Conservation (phyloP, 257 asterid genomes). For the Solanum pinnatisectum region DNA sequence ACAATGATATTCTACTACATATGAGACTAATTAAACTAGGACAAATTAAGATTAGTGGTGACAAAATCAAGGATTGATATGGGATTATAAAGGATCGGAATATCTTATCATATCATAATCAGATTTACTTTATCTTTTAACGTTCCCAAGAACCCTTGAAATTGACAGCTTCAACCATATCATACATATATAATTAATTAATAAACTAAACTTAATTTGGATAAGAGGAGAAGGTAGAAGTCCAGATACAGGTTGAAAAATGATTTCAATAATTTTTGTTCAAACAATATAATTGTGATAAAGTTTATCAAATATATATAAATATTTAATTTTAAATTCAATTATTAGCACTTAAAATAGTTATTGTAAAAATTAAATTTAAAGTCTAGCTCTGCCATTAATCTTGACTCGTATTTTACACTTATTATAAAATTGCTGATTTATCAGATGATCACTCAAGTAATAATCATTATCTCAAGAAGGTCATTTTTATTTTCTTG, state of each 20-base stretch:
- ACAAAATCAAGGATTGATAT: not conserved
- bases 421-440: constrained; percentile 18
- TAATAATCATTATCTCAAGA: not conserved
- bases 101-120: not conserved
- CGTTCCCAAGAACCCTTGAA: not conserved
- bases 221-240: not conserved
- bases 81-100: not conserved
- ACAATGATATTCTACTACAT: not conserved
- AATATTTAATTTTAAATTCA: not conserved
- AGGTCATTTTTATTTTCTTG: not conserved
- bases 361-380: not conserved
- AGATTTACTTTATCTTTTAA: not conserved
- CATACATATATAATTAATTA: not conserved
- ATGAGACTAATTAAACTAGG: not conserved
- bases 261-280: not conserved
- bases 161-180: not conserved
- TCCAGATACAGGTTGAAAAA: not conserved
- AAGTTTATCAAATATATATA: not conserved
- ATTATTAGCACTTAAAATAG: not conserved
- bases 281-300: not conserved
- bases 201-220: not conserved
- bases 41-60: not conserved
- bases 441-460: not conserved
- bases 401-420: not conserved
- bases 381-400: not conserved